These are phyloP conservation scores for Dendryphion nanum DNA, from an alignment of 2,329 filamentous ascomycete genomes.

Conservation along the genomic window DNA sequence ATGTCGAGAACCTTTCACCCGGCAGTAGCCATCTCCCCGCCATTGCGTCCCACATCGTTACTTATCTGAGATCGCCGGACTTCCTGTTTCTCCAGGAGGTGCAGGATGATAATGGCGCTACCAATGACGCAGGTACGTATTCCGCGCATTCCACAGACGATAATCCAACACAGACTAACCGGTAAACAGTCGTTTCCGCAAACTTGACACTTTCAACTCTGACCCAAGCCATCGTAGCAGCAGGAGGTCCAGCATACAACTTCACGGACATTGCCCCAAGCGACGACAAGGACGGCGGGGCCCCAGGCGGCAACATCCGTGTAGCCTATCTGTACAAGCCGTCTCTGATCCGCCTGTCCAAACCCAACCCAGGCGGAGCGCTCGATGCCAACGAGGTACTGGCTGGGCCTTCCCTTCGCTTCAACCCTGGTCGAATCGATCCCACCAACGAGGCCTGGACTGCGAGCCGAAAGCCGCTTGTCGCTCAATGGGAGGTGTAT, in stretches of 20 bases:
- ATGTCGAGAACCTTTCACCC: slow-evolving; percentile 66
- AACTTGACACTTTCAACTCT: slow-evolving; percentile 61
- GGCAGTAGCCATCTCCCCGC: slow-evolving; percentile 54
- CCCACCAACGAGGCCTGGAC: slow-evolving; percentile 60
- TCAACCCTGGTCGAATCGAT: slow-evolving; percentile 68
- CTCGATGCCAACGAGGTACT: slow-evolving; percentile 59
- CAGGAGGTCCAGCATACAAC: slow-evolving; percentile 54
- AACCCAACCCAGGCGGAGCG: slow-evolving; percentile 56
- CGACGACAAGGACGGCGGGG: slow-evolving; percentile 62
- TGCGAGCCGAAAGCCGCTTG: slow-evolving; percentile 65
- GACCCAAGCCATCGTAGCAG: slow-evolving; percentile 49
- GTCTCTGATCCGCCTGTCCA: slow-evolving; percentile 57
- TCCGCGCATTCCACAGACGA: no score
- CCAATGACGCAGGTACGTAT: slow-evolving; percentile 55
- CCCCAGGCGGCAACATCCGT: slow-evolving; percentile 71
- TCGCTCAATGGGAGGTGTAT: slow-evolving; percentile 62
- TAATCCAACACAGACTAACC: no score
- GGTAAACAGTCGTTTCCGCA: slow-evolving; percentile 45
- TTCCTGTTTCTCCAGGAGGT: slow-evolving; percentile 69
- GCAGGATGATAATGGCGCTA: slow-evolving; percentile 64
- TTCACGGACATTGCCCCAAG: slow-evolving; percentile 61
- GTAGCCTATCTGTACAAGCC: slow-evolving; percentile 68
- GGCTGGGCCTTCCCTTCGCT: slow-evolving; percentile 58
- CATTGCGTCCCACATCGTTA: slow-evolving; percentile 64
- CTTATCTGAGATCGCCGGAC: slow-evolving; percentile 62